Conservation (phyloP, 768 basidiomycete genomes). For the Filobasidium floriforme region DNA sequence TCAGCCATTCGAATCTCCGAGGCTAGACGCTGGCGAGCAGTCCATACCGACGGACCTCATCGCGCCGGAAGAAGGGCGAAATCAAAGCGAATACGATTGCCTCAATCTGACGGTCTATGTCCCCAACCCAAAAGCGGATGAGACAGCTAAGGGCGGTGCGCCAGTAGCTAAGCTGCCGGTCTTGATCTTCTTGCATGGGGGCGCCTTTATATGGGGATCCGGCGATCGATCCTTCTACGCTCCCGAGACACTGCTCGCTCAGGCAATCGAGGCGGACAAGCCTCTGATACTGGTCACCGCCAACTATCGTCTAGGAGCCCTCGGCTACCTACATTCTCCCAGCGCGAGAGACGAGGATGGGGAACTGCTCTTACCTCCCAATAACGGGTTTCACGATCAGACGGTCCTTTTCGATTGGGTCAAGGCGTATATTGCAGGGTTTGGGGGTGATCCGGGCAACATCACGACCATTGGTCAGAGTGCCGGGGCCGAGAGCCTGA, state of each 20-base stretch:
- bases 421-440: constrained; percentile 15
- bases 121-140: not conserved
- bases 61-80: constrained; percentile 3
- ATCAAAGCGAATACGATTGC: constrained; percentile 14
- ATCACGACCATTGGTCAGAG: constrained; percentile 22
- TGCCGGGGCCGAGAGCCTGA: constrained; percentile 16
- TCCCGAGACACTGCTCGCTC: not conserved
- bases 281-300: constrained; percentile 22
- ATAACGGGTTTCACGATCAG: constrained; percentile 22
- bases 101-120: constrained; percentile 8
- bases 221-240: constrained; percentile 12
- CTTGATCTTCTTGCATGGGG: constrained; percentile 11
- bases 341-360: not conserved
- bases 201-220: constrained; percentile 14
- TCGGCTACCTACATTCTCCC: constrained; percentile 20
- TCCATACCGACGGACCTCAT: constrained; percentile 12
- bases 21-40: constrained; percentile 3
- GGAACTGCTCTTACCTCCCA: constrained; percentile 6
- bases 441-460: constrained; percentile 24
- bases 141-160: not conserved
- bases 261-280: not conserved
- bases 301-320: constrained; percentile 24
- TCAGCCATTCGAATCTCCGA: constrained; percentile 4
- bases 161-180: not conserved
- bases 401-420: constrained; percentile 23